Conservation (phyloP, 1,139 yeast species). For the Yamadazyma atlantica region DNA sequence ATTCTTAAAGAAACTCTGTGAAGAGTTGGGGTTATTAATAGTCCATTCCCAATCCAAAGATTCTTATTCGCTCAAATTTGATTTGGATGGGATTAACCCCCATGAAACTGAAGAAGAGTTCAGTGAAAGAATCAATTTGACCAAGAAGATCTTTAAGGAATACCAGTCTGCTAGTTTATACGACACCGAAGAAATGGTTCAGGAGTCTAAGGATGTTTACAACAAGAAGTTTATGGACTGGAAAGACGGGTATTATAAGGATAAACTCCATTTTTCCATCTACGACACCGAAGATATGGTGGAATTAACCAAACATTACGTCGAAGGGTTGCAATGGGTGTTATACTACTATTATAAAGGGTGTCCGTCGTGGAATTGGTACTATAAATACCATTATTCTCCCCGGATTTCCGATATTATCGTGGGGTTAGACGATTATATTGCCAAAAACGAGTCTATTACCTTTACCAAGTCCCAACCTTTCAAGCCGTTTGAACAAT, state of each 20-base stretch:
- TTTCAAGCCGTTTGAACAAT: conserved; percentile 90
- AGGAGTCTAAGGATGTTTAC: conserved; percentile 63
- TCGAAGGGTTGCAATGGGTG: conserved; percentile 97
- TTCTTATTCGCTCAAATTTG: conserved; percentile 59
- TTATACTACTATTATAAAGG: conserved; percentile 86
- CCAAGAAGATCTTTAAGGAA: conserved; percentile 51
- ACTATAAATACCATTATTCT: conserved; percentile 81
- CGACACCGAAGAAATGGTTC: conserved; percentile 61
- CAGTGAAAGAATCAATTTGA: conserved; percentile 45
- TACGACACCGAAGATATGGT: conserved; percentile 55
- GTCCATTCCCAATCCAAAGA: conserved; percentile 59
- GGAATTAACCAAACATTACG: conserved; percentile 73
- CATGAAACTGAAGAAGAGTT: conserved; percentile 64
- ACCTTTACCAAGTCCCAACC: conserved; percentile 73
- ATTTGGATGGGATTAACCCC: conserved; percentile 71
- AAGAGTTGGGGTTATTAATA: conserved; percentile 64
- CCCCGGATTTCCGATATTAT: conserved; percentile 88
- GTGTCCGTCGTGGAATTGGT: conserved; percentile 95
- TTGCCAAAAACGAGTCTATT: conserved; percentile 40
- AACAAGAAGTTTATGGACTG: conserved; percentile 73
- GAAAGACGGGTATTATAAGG: conserved; percentile 80
- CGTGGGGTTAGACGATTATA: conserved; percentile 60
- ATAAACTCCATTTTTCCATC: conserved; percentile 69
- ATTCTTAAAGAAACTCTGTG: conserved; percentile 61
- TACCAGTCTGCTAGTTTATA: conserved; percentile 73